Percentiles rank a stretch among this genome's conserved stretches.
Conservation (phyloP, 495 filamentous ascomycete genomes). For the Penicillium paxilli region DNA sequence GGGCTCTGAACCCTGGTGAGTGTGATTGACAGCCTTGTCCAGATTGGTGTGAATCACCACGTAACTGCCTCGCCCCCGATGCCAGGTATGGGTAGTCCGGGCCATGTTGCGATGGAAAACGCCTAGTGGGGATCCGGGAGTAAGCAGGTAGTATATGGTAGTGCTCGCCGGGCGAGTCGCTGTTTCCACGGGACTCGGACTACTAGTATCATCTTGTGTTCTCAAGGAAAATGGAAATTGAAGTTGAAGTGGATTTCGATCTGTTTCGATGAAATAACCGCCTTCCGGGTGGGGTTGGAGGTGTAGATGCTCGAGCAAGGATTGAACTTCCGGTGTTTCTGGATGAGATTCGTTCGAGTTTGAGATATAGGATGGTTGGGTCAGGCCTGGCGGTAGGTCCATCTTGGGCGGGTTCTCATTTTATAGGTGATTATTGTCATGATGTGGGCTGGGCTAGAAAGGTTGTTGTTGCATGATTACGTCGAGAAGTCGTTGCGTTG, state of each 20-base stretch:
- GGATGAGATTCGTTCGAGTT: not conserved
- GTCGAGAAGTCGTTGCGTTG: no score
- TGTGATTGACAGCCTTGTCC: slow-evolving; percentile 24
- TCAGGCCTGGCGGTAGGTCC: slow-evolving; percentile 12
- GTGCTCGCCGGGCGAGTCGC: not conserved
- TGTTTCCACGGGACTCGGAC: no score
- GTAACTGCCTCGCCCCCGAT: slow-evolving; percentile 59
- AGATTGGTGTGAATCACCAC: slow-evolving; percentile 59
- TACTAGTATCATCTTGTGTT: not conserved
- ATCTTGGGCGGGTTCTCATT: no score
- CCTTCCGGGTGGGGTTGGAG: slow-evolving; percentile 60
- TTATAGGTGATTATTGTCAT: no score
- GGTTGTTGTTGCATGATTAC: no score
- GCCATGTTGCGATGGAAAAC: slow-evolving; percentile 61
- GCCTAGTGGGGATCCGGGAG: slow-evolving; percentile 52
- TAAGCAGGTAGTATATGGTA: slow-evolving; percentile 65
- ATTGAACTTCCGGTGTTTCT: slow-evolving; percentile 35
- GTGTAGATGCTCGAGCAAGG: slow-evolving; percentile 44
- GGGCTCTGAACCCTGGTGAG: no score
- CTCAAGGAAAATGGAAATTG: slow-evolving; percentile 47
- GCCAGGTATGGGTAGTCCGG: slow-evolving; percentile 61
- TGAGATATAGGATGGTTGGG: slow-evolving; percentile 15
- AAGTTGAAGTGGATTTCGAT: slow-evolving; percentile 51
- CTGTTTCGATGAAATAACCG: slow-evolving; percentile 64
- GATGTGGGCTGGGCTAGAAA: no score